Evolutionary conservation across 1,139 yeast genomes (phyloP), one percentile per base, ranked within the genome.

Genomic region (Diutina pseudorugosa): DNA sequence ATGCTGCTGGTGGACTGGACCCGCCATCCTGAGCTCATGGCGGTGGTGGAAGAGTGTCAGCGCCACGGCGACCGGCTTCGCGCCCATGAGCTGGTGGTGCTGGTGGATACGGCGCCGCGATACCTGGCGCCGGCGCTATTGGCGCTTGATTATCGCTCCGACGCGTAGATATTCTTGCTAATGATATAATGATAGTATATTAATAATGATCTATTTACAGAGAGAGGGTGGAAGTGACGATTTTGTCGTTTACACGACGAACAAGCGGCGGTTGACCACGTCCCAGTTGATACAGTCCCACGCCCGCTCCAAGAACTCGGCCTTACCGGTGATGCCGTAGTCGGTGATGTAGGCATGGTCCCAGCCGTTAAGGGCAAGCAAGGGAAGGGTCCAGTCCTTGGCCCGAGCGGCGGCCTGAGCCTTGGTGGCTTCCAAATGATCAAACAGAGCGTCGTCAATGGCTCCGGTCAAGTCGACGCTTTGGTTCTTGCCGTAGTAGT

Each of bases 221-320:
- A 11, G 12, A n/a, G n/a, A n/a, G n/a, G n/a, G n/a, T n/a, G n/a
- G n/a, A n/a, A n/a, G n/a, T n/a, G n/a, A n/a, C n/a, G 45, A 23
- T 23, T 23, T 23, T 27, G 49, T 12, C 16, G n/a, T 48, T 59
- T 66, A 72, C 53, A 72, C 62, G 61, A 68, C 75, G 66, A 73
- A 74, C 54, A 73, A 60, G 60, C 96, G 79, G 60, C 72, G 72
- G 65, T 83, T 85, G 52, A 91, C 80, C 52, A 86, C 91, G 55
- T 83, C 79, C 98, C 98, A 93, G 68, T 93, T 82, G 59, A 91
- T 78, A 59, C 88, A 77, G 52, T 83, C 76, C 84, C 95, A 85
- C 64, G 86, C 80, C 54, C 82, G 83, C 56, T 79, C 80, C 61
- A 93, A 76, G 65, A 86, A 93, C 57, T 82, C 79, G 41, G 79